phyloP scores from a whole-genome alignment of 2,329 filamentous ascomycete species.

The Parafenestella ontariensis region DNA sequence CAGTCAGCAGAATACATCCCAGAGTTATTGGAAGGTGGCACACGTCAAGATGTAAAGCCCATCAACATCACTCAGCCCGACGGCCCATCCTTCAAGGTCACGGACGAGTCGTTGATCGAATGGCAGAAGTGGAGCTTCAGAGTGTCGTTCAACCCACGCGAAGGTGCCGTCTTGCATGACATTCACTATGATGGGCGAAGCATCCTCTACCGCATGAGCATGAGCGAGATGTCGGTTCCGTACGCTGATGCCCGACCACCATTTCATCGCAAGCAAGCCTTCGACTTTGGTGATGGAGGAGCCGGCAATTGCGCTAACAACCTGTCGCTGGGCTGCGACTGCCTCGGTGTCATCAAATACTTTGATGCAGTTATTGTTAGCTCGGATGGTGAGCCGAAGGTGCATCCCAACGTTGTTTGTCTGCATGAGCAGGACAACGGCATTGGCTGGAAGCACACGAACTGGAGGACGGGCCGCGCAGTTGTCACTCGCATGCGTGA shows the following conservation, averaged over 20 bases:
- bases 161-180: conserved; percentile 76
- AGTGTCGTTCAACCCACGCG: conserved; percentile 49
- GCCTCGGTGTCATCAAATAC: conserved; percentile 72
- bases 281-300: conserved; percentile 75
- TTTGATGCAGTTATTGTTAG: conserved; percentile 65
- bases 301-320: conserved; percentile 73
- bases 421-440: conserved; percentile 67
- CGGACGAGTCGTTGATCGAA: conserved; percentile 52
- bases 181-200: conserved; percentile 70
- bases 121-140: conserved; percentile 58
- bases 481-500: conserved; percentile 28
- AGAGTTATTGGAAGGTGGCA: conserved; percentile 49
- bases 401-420: conserved; percentile 56
- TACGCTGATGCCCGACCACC: conserved; percentile 70
- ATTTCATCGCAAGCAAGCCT: conserved; percentile 73
- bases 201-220: conserved; percentile 70
- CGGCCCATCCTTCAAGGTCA: conserved; percentile 70
- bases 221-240: conserved; percentile 73
- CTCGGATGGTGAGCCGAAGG: conserved; percentile 61
- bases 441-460: conserved; percentile 41
- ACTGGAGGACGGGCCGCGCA: conserved; percentile 29
- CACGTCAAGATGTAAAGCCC: conserved; percentile 63
- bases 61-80: conserved; percentile 76
- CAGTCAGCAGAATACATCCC: conserved; percentile 59
- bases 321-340: conserved; percentile 71